Conservation (phyloP, 352 stramenopile genomes). For the Phytophthora ramorum region DNA sequence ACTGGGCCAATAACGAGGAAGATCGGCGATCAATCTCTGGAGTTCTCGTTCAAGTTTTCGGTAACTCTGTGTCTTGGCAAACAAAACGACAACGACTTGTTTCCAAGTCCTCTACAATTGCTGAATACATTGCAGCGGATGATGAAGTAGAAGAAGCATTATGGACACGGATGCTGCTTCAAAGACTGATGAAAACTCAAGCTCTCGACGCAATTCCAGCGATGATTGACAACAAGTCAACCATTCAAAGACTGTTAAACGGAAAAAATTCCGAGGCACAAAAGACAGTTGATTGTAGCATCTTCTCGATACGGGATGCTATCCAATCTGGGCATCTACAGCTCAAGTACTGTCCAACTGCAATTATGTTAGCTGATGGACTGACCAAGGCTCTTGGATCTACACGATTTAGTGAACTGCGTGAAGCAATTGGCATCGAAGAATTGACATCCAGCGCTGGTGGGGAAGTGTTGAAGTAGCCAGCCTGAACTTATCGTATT, state of each 20-base stretch:
- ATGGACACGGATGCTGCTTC: background rate
- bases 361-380: slow-evolving; percentile 8
- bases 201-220: background rate
- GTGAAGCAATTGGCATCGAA: background rate
- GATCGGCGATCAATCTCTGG: background rate
- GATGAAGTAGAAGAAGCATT: background rate
- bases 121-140: slow-evolving; percentile 6
- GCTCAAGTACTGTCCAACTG: slow-evolving; percentile 12
- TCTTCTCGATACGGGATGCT: slow-evolving; percentile 16
- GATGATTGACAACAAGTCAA: slow-evolving; percentile 22
- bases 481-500: background rate
- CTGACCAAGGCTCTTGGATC: slow-evolving; percentile 5
- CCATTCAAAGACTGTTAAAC: slow-evolving; percentile 6
- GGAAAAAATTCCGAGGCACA: slow-evolving; percentile 16
- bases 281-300: slow-evolving; percentile 16
- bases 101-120: slow-evolving; percentile 15
- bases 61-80: background rate
- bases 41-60: background rate
- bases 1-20: slow-evolving; percentile 19
- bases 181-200: background rate
- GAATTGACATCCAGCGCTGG: background rate
- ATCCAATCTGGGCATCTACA: background rate
- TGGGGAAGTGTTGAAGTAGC: slow-evolving; percentile 13
- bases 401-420: slow-evolving; percentile 6
- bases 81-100: slow-evolving; percentile 14